Evolutionary conservation across 257 asterid species (phyloP), one percentile per base, ranked within the genome.

Genomic region (Solanum ahanhuiri): DNA sequence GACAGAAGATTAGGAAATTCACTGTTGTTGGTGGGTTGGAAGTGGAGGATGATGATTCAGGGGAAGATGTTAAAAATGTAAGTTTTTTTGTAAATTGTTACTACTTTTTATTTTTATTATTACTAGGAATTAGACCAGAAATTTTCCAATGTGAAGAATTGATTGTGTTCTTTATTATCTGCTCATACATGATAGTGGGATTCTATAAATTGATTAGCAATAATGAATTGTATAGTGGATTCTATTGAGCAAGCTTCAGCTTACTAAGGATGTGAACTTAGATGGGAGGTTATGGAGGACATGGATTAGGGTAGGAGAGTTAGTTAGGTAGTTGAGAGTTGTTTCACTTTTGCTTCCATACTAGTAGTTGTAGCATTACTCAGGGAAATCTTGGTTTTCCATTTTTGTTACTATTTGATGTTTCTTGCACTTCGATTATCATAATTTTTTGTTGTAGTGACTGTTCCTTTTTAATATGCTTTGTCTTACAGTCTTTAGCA

Each of bases 21-120:
- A 83, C 81, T 3, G 85, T 93, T 90, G 95, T 91, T 70, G 87
- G 77, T 90, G 92, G 93, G 35, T 63, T 93, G 88, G 95, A 93
- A 51, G 97, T 93, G 3, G 93, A 94, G 45, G 92, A 91, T 18
- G 96, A 93, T 18, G 97, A 93, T 60, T 89, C 93, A 85, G 93
- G 91, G 86, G 90, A 87, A 73, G 97, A 94, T 87, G 93, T 94
- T 14, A 94, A 93, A 88, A 81, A 41, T 81, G 97, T 92, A 67
- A 91, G 93, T 10, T 70, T 28, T 45, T 2, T 71, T 34, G 11
- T 79, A 23, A 51, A 64, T 87, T 60, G 3, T 20, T 34, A 2
- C 7, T 33, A 3, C 63, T 41, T 10, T 4, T 9, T 9, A 6
- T 28, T 22, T n/a, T 54, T 23, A 10, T 25, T 45, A 39, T 28